Evolutionary conservation across 495 filamentous ascomycete species (phyloP).

Genomic region (Tuber indicum): DNA sequence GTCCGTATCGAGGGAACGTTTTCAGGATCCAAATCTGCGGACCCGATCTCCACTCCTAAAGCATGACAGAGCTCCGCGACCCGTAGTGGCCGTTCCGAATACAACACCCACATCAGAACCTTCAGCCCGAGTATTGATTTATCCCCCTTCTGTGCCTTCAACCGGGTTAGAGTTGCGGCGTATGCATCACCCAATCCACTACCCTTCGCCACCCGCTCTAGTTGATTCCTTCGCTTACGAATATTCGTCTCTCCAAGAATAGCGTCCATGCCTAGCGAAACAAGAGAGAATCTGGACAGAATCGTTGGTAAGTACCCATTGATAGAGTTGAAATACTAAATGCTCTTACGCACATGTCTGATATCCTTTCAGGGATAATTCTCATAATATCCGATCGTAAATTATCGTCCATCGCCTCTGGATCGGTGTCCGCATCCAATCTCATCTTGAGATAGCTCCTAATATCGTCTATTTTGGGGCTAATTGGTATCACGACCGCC

Average conservation of each 20-base stretch:
- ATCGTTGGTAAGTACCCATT: neutral
- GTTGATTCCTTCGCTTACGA: neutral
- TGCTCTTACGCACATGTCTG: neutral
- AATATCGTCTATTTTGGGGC: too few relatives aligned
- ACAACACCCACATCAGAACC: neutral
- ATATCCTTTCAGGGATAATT: neutral
- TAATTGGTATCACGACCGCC: too few relatives aligned
- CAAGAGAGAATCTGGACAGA: neutral
- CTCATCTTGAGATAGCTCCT: too few relatives aligned
- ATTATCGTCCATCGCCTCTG: too few relatives aligned
- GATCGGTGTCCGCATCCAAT: too few relatives aligned
- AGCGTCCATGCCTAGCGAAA: neutral
- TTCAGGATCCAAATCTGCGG: neutral
- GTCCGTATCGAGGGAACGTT: neutral
- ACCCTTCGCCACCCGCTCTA: neutral
- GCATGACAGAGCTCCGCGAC: neutral
- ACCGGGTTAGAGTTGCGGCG: neutral
- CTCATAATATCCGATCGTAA: neutral
- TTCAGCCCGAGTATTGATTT: neutral
- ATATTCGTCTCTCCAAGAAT: neutral
- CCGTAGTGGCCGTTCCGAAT: neutral
- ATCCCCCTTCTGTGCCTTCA: neutral
- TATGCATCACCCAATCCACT: neutral
- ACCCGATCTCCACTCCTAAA: neutral
- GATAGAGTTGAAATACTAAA: neutral